These are phyloP conservation scores for Diaporthe eres DNA, from an alignment of 2,329 filamentous ascomycete genomes.

Conservation along the genomic window DNA sequence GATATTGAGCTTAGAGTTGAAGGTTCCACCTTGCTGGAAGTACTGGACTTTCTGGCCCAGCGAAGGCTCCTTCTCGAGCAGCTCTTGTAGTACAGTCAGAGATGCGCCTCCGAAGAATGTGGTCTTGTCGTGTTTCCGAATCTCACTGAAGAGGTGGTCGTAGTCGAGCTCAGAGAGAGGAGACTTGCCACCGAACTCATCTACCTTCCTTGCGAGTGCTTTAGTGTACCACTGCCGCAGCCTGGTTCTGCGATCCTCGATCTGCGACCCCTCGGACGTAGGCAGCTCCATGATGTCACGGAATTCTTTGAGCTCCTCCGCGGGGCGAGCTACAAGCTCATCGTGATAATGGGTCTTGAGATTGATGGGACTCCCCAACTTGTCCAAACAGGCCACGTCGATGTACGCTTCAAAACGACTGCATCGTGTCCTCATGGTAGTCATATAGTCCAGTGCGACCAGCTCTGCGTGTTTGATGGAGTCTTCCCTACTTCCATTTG, in stretches of 20 bases:
- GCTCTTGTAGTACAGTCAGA: slow-evolving; percentile 37
- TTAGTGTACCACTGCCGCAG: slow-evolving; percentile 36
- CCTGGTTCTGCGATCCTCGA: background rate
- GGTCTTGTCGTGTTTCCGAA: slow-evolving; percentile 31
- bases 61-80: slow-evolving; percentile 28
- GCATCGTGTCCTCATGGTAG: slow-evolving; percentile 32
- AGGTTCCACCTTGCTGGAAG: slow-evolving; percentile 41
- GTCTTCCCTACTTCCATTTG: slow-evolving; percentile 19
- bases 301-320: slow-evolving; percentile 34
- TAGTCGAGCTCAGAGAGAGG: slow-evolving; percentile 27
- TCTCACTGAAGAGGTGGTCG: slow-evolving; percentile 31
- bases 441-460: slow-evolving; percentile 39
- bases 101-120: slow-evolving; percentile 41
- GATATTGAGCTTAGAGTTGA: slow-evolving; percentile 40
- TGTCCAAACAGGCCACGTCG: slow-evolving; percentile 22
- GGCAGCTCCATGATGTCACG: slow-evolving; percentile 20
- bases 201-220: slow-evolving; percentile 36
- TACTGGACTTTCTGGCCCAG: slow-evolving; percentile 35
- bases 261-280: background rate
- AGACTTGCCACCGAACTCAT: slow-evolving; percentile 26
- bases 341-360: slow-evolving; percentile 41
- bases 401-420: slow-evolving; percentile 36
- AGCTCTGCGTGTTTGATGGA: slow-evolving; percentile 37
- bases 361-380: slow-evolving; percentile 39
- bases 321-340: slow-evolving; percentile 39